Evolutionary conservation across 148 eudicot species (phyloP), one percentile per base, ranked within the genome.

Genomic region (Chenopodium berlandieri): DNA sequence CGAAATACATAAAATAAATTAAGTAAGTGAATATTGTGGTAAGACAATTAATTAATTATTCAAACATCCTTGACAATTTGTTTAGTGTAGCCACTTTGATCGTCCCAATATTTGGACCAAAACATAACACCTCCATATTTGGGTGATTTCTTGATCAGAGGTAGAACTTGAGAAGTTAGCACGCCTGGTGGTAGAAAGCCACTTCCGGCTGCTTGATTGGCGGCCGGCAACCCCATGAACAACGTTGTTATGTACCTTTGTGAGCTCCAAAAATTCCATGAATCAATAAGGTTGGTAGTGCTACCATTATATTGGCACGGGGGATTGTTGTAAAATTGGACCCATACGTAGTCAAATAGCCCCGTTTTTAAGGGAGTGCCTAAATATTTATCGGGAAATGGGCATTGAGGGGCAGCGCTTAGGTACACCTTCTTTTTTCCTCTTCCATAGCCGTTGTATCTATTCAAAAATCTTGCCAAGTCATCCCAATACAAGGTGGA

Each of bases 121-220:
- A 95, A 85, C 98, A 95, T 95, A 4, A 93, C 93, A 0, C 98
- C 98, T 47, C 98, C 98, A 81, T 95, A 95, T 50, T 91, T 95
- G 2, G 75, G 77, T 1, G 93, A 86, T 70, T 37, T 86, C 85
- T 88, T 88, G 27, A 92, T 93, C 64, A 76, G 75, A 20, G 97
- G 94, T 9, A 95, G 83, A 48, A 95, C 87, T 74, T 89, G 78
- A 40, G 81, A 72, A 1, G 73, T 91, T 68, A 93, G 62, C 79
- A 89, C 93, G 14, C 85, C 81, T 0, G 90, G 79, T 27, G 97
- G 93, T 75, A 95, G 58, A 27, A 84, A 93, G 77, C 98, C 98
- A 19, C 94, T 91, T 50, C 95, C 95, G 75, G 97, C 95, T 0
- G 98, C 97, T 74, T 87, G 90, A 6, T 86, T 73, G 5, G 93